These are phyloP conservation scores for Coemansia sp. DNA, from an alignment of 192 early-diverging fungal genomes.

Conservation along the genomic window DNA sequence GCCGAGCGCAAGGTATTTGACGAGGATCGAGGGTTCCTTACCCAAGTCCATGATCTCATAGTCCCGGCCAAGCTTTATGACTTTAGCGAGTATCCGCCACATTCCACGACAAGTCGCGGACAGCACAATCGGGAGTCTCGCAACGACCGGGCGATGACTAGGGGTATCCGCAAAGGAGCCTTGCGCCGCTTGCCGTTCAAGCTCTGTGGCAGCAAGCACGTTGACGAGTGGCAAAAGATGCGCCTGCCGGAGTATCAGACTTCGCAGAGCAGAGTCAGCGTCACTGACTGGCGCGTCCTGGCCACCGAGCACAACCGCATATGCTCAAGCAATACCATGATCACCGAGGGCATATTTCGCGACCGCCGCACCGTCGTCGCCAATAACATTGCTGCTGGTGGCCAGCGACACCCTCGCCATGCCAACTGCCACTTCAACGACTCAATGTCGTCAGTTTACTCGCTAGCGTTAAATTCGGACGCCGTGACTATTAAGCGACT, in stretches of 20 bases:
- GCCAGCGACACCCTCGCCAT: neutral
- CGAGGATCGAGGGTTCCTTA: conserved; percentile 21
- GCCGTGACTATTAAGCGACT: conserved; percentile 25
- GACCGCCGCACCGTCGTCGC: conserved; percentile 8
- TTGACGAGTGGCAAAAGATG: conserved; percentile 49
- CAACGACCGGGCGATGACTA: conserved; percentile 12
- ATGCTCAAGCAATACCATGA: conserved; percentile 14
- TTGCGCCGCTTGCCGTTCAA: conserved; percentile 21
- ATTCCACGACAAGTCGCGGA: neutral
- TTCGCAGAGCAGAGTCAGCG: conserved; percentile 20
- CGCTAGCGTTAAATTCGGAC: conserved; percentile 8
- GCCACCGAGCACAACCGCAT: conserved; percentile 29
- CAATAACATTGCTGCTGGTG: neutral
- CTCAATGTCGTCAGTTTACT: conserved; percentile 12
- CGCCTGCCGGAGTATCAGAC: conserved; percentile 40
- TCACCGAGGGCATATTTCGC: conserved; percentile 36
- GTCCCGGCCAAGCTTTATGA: conserved; percentile 33
- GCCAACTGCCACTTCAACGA: neutral
- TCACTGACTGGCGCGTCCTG: conserved; percentile 44
- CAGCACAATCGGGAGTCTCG: neutral
- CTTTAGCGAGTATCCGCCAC: conserved; percentile 22
- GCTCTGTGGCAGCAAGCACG: conserved; percentile 45
- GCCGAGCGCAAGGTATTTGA: conserved; percentile 28
- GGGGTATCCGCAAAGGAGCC: conserved; percentile 1
- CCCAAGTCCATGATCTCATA: conserved; percentile 9